Evolutionary conservation across 164 flowering plant genomes (phyloP).

Genomic region (Macadamia integrifolia): DNA sequence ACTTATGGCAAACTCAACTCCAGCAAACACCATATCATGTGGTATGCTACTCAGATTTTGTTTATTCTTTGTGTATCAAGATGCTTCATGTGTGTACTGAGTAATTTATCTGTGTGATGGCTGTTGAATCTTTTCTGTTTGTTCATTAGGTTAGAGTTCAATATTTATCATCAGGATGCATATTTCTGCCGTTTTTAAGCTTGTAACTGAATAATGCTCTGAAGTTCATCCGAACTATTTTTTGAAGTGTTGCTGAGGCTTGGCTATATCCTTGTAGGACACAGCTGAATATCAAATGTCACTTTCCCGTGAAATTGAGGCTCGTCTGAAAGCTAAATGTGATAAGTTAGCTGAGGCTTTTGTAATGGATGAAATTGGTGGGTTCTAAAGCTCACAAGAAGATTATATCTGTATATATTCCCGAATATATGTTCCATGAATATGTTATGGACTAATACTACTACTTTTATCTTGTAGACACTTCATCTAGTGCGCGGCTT

Average conservation of each 20-base stretch:
- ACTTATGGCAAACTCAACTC: conserved; percentile 75
- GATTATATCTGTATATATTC: not conserved
- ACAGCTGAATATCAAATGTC: conserved; percentile 65
- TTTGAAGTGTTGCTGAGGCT: not conserved
- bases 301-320: conserved; percentile 67
- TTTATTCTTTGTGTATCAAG: not conserved
- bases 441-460: conserved; percentile 2
- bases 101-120: not conserved
- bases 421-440: not conserved
- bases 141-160: not conserved
- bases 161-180: not conserved
- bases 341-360: conserved; percentile 70
- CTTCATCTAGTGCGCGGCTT: conserved; percentile 63
- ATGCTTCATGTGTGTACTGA: not conserved
- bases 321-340: conserved; percentile 75
- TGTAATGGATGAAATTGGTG: conserved; percentile 69
- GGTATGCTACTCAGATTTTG: conserved; percentile 34
- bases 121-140: not conserved
- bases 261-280: conserved; percentile 41
- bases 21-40: conserved; percentile 48
- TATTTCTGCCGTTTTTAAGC: not conserved
- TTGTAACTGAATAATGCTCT: not conserved
- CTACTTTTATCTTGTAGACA: conserved; percentile 39
- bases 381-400: conserved; percentile 12
- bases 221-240: not conserved